Conservation (phyloP, 768 basidiomycete genomes). For the Rhizopogon vesiculosus region DNA sequence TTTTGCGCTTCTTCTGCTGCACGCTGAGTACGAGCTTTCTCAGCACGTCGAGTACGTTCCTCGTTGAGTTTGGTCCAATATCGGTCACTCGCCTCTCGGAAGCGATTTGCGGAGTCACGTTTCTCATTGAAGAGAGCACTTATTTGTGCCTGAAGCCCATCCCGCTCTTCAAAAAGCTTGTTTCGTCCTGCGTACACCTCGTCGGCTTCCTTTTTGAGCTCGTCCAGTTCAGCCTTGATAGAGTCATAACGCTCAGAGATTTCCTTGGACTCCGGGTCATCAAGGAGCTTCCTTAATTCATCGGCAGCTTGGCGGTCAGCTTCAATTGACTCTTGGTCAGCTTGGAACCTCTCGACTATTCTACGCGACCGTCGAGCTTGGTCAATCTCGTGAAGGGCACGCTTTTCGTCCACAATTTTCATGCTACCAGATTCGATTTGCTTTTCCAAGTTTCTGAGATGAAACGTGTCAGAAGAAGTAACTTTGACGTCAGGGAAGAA, state of each 20-base stretch:
- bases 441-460: slow-evolving; percentile 69
- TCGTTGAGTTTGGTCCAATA: slow-evolving; percentile 85
- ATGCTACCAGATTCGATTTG: slow-evolving; percentile 90
- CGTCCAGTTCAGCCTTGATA: slow-evolving; percentile 82
- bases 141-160: slow-evolving; percentile 61
- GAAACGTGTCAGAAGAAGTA: slow-evolving; percentile 3
- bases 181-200: slow-evolving; percentile 75
- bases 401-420: slow-evolving; percentile 94
- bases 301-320: slow-evolving; percentile 71
- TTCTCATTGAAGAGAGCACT: slow-evolving; percentile 71
- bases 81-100: slow-evolving; percentile 79
- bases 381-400: slow-evolving; percentile 87
- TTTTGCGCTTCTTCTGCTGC: slow-evolving; percentile 75
- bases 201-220: slow-evolving; percentile 81
- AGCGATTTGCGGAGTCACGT: slow-evolving; percentile 64
- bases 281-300: slow-evolving; percentile 75
- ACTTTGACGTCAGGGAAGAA: slow-evolving; percentile 1
- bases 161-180: slow-evolving; percentile 87
- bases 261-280: slow-evolving; percentile 87
- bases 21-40: slow-evolving; percentile 69
- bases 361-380: slow-evolving; percentile 66
- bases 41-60: slow-evolving; percentile 80
- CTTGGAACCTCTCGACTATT: slow-evolving; percentile 76
- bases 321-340: slow-evolving; percentile 77
- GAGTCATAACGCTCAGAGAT: slow-evolving; percentile 75